Evolutionary conservation across 2,329 filamentous ascomycete species (phyloP).

Genomic region (Dactylonectria macrodidyma): DNA sequence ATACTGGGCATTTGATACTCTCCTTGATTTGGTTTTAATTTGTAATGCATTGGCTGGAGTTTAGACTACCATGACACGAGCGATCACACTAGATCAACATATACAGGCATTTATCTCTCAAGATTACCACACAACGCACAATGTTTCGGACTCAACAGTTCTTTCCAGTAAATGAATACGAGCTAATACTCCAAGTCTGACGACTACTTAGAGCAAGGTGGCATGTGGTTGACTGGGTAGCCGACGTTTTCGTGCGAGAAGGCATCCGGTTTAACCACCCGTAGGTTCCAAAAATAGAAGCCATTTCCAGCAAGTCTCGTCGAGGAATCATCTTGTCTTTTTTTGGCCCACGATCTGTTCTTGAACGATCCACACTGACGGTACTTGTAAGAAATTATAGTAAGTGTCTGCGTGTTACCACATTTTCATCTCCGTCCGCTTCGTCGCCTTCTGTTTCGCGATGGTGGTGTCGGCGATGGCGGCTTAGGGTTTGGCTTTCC

Average conservation of each 20-base stretch:
- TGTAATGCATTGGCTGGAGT: conserved; percentile 42
- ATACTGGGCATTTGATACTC: conserved; percentile 35
- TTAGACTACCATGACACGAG: conserved; percentile 31
- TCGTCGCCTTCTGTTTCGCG: neutral
- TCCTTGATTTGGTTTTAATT: conserved; percentile 46
- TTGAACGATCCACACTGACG: neutral
- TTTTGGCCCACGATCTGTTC: too few species aligned
- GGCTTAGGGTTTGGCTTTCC: too few species aligned
- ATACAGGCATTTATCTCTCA: conserved; percentile 33
- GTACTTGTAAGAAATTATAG: neutral
- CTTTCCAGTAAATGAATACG: neutral
- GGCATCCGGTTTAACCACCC: neutral
- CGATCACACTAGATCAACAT: conserved; percentile 41
- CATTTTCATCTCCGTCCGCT: neutral
- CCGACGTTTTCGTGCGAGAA: neutral
- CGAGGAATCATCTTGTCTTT: neutral
- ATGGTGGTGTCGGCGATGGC: neutral
- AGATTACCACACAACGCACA: conserved; percentile 7
- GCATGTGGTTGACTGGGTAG: neutral
- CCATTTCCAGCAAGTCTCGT: neutral
- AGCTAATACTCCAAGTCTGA: neutral
- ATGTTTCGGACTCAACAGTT: neutral
- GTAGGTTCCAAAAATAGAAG: too few species aligned
- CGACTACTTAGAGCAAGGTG: neutral
- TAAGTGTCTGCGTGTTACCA: too few species aligned